These are phyloP conservation scores for Pichia sp. DNA, from an alignment of 1,139 yeast species.

Conservation along the genomic window DNA sequence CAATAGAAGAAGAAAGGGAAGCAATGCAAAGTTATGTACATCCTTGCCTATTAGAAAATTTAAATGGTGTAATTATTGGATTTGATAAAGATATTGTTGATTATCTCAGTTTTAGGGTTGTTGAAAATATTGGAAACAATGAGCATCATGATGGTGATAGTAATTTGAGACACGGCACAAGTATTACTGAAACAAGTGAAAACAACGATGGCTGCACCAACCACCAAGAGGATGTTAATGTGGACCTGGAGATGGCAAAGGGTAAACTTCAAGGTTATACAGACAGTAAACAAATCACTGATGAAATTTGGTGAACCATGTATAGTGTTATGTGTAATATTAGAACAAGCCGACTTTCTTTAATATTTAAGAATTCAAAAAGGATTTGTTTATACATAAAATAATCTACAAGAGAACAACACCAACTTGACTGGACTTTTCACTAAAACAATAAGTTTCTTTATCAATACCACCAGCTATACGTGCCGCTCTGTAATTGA, in stretches of 20 bases:
- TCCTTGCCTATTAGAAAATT: constrained; percentile 42
- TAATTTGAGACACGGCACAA: neutral
- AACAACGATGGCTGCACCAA: neutral
- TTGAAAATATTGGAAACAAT: neutral
- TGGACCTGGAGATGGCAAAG: constrained; percentile 4
- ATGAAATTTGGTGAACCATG: neutral
- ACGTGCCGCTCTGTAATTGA: constrained; percentile 81
- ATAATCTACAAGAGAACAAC: constrained; percentile 30
- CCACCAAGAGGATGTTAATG: neutral
- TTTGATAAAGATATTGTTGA: constrained; percentile 48
- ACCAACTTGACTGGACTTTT: constrained; percentile 73
- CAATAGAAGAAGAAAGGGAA: constrained; percentile 54
- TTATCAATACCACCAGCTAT: constrained; percentile 71
- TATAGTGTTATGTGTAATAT: neutral
- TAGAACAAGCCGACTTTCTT: neutral
- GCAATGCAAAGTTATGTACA: constrained; percentile 44
- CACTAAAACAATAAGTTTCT: constrained; percentile 44
- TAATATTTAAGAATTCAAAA: neutral
- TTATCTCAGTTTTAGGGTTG: constrained; percentile 18
- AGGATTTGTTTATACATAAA: neutral
- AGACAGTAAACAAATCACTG: neutral
- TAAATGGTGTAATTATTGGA: constrained; percentile 55
- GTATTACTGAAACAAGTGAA: neutral
- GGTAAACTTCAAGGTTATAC: constrained; percentile 6
- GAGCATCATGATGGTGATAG: neutral